A percentile compares a stretch with the other conserved stretches of the same genome.
phyloP scores from a whole-genome alignment of 208 protist species.

The Crithidia acanthocephali region DNA sequence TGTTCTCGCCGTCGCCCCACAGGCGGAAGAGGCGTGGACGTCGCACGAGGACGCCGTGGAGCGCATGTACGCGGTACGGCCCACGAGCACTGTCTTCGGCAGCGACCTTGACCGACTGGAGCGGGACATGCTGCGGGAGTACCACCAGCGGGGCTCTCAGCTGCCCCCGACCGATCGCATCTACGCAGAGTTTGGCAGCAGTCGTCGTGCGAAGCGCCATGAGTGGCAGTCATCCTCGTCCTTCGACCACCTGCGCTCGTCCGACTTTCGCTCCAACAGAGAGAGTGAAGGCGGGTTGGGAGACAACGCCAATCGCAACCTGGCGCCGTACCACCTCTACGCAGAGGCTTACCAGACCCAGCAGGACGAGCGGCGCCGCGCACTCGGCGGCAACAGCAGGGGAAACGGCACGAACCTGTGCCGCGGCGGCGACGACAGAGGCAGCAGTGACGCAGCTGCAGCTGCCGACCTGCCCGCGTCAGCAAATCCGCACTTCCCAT shows the following conservation, averaged over 20 bases:
- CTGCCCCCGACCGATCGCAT: conserved; percentile 59
- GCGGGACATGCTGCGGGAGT: conserved; percentile 75
- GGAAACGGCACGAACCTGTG: conserved; percentile 27
- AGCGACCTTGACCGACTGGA: conserved; percentile 82
- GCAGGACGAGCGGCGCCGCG: conserved; percentile 23
- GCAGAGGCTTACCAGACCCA: conserved; percentile 61
- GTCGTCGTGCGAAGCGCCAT: conserved; percentile 41
- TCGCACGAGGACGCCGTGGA: conserved; percentile 46
- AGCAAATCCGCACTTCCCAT: conserved; percentile 75
- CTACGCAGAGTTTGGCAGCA: conserved; percentile 55
- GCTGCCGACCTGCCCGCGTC: conserved; percentile 34
- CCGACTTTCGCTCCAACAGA: conserved; percentile 19
- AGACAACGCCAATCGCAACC: conserved; percentile 38
- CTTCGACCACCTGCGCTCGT: conserved; percentile 42
- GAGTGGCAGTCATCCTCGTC: conserved; percentile 68
- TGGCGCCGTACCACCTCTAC: conserved; percentile 57
- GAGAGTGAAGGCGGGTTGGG: conserved; percentile 29
- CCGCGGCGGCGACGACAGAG: conserved; percentile 5
- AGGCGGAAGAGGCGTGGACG: conserved; percentile 30
- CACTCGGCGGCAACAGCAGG: background rate
- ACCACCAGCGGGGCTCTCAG: conserved; percentile 52
- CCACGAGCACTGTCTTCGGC: conserved; percentile 69
- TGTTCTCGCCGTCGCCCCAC: conserved; percentile 9
- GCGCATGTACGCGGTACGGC: conserved; percentile 47
- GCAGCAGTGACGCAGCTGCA: background rate